phyloP scores from a whole-genome alignment of 805 yeast genomes.

The Candida xyloterini region DNA sequence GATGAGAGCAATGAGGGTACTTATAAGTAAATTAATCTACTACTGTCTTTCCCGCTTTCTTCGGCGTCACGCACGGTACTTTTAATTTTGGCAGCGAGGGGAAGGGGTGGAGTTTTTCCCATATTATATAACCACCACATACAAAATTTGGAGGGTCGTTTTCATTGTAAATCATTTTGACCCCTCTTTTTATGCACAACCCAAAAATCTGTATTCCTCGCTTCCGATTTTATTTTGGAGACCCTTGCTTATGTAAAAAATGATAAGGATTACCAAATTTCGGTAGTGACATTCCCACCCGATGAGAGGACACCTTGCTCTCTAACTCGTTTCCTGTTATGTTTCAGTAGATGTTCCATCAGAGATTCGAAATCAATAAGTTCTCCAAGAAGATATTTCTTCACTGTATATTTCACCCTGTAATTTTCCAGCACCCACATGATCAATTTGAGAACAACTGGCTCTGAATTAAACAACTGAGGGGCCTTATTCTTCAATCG shows the following conservation, averaged over 20 bases:
- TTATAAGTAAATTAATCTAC: no score
- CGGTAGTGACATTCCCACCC: neutral
- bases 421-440: slow-evolving; percentile 51
- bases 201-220: neutral
- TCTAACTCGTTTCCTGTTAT: slow-evolving; percentile 36
- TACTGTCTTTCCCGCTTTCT: neutral
- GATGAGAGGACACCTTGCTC: slow-evolving; percentile 6
- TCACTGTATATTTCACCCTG: slow-evolving; percentile 57
- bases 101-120: neutral
- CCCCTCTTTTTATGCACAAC: neutral
- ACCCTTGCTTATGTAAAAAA: no score
- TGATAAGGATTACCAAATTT: neutral
- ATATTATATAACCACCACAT: neutral
- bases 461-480: slow-evolving; percentile 48
- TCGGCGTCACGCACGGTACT: slow-evolving; percentile 1
- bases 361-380: slow-evolving; percentile 53
- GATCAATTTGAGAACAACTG: slow-evolving; percentile 52
- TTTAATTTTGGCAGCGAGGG: neutral
- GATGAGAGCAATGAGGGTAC: neutral
- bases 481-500: slow-evolving; percentile 50
- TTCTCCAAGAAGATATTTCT: slow-evolving; percentile 61
- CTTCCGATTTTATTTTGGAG: no score
- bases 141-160: neutral
- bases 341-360: slow-evolving; percentile 49
- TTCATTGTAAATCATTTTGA: neutral